Percentiles rank a stretch among this genome's conserved stretches.
phyloP scores from a whole-genome alignment of 2,329 filamentous ascomycete genomes.

The Akanthomyces muscarius region DNA sequence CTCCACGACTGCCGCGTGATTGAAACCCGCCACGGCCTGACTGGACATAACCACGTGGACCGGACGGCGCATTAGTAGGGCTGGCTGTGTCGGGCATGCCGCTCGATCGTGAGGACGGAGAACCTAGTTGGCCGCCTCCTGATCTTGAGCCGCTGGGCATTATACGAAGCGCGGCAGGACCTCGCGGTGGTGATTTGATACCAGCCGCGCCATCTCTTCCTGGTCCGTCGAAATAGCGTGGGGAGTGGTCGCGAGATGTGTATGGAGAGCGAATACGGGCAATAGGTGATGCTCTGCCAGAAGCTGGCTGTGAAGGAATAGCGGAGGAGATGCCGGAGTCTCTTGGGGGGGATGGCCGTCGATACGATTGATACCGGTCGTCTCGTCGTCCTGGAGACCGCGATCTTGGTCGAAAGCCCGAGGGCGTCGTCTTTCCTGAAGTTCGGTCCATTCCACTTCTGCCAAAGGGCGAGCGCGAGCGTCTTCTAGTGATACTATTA shows the following conservation, averaged over 20 bases:
- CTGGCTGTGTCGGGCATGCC: slow-evolving; percentile 37
- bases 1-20: slow-evolving; percentile 43
- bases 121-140: slow-evolving; percentile 8
- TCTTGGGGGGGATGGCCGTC: slow-evolving; percentile 46
- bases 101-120: slow-evolving; percentile 29
- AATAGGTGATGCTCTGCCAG: slow-evolving; percentile 51
- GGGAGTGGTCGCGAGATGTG: slow-evolving; percentile 41
- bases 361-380: slow-evolving; percentile 40
- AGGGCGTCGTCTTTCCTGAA: slow-evolving; percentile 35
- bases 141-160: slow-evolving; percentile 44
- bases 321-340: slow-evolving; percentile 49
- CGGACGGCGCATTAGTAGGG: slow-evolving; percentile 49
- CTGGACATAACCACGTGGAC: slow-evolving; percentile 51
- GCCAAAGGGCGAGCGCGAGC: slow-evolving; percentile 50
- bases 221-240: slow-evolving; percentile 25
- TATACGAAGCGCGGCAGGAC: slow-evolving; percentile 49
- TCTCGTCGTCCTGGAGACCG: slow-evolving; percentile 48
- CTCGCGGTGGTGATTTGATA: slow-evolving; percentile 49
- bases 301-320: slow-evolving; percentile 47
- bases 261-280: slow-evolving; percentile 46
- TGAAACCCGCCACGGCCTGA: slow-evolving; percentile 42
- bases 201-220: slow-evolving; percentile 29
- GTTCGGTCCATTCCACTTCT: slow-evolving; percentile 32
- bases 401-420: slow-evolving; percentile 49
- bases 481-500: slow-evolving; percentile 36